Evolutionary conservation across 495 filamentous ascomycete species (phyloP), one percentile per base, ranked within the genome.

Genomic region (Articulospora tetracladia): DNA sequence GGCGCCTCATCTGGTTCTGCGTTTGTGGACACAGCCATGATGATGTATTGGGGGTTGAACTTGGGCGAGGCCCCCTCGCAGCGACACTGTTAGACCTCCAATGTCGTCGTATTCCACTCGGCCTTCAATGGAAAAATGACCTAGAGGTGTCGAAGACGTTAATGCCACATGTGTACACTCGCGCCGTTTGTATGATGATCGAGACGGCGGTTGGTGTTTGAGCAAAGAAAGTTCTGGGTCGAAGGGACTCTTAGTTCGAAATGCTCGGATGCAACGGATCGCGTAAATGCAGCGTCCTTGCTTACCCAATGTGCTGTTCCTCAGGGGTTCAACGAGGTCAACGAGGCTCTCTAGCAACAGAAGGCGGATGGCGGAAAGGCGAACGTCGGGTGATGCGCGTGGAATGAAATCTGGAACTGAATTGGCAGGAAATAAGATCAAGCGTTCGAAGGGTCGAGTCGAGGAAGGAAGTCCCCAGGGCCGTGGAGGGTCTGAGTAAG

Each of bases 1-100:
- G 68, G 59, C 39, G 58, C 63, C 65, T 69, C 76, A 55, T 73
- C 70, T 55, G 71, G 68, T 51, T 68, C 65, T 54, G 58, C 65
- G 34, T 26, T 24, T 17, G 19, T 57, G n/a, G 65, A 59, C 19
- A 55, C 20, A 47, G 57, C 65, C 61, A 65, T 59, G 53, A 30
- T 53, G 59, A 63, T 53, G 26, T 28, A 23, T 57, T 49, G 24
- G 32, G 51, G 36, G 27, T 27, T 58, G 23, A 49, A 39, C 19
- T 19, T 53, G 61, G 58, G 61, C 59, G 3, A 58, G 28, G 65
- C 58, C 61, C 53, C 59, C 44, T 56, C 59, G 53, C 19, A 30
- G 32, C 1, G 54, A 26, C 20, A 61, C 30, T 30, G 57, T 49
- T 62, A 50, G 52, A 57, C 59, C 64, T 63, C 64, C 64, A 66